phyloP scores from a whole-genome alignment of 768 basidiomycete genomes.

The Mycena vitilis region DNA sequence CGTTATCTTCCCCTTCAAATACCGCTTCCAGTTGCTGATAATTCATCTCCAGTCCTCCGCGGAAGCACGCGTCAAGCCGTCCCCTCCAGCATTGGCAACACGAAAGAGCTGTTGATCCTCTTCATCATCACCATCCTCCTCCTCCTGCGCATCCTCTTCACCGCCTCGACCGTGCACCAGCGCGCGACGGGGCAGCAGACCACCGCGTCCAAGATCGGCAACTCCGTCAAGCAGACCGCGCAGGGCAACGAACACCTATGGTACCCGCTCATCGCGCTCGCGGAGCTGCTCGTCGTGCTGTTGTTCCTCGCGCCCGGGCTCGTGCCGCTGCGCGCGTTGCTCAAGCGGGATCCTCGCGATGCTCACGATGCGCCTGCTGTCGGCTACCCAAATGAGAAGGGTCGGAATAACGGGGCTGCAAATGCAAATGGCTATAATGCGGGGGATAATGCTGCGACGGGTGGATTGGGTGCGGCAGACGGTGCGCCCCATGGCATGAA shows the following conservation, averaged over 20 bases:
- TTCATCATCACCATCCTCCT: constrained; percentile 20
- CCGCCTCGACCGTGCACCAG: constrained; percentile 31
- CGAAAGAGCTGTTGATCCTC: constrained; percentile 25
- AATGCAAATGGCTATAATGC: constrained; percentile 12
- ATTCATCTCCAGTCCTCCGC: neutral
- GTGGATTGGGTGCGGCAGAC: constrained; percentile 15
- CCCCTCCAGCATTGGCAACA: neutral
- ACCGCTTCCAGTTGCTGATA: neutral
- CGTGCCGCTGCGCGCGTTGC: constrained; percentile 18
- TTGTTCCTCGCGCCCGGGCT: constrained; percentile 25
- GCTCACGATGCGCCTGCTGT: no score
- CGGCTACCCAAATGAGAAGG: constrained; percentile 9
- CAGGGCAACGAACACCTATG: constrained; percentile 33
- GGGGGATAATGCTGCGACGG: constrained; percentile 21
- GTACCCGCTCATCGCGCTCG: constrained; percentile 34
- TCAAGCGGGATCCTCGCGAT: constrained; percentile 10
- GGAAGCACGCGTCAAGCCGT: neutral
- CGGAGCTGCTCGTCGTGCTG: constrained; percentile 30
- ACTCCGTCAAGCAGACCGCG: constrained; percentile 5
- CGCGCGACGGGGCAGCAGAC: constrained; percentile 25
- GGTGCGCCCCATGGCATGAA: neutral
- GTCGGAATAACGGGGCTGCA: neutral
- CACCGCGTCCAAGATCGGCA: neutral
- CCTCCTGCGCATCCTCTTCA: constrained; percentile 32
- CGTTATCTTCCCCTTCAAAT: neutral